phyloP scores from a whole-genome alignment of 441 rosid species.

The Metrosideros polymorpha region DNA sequence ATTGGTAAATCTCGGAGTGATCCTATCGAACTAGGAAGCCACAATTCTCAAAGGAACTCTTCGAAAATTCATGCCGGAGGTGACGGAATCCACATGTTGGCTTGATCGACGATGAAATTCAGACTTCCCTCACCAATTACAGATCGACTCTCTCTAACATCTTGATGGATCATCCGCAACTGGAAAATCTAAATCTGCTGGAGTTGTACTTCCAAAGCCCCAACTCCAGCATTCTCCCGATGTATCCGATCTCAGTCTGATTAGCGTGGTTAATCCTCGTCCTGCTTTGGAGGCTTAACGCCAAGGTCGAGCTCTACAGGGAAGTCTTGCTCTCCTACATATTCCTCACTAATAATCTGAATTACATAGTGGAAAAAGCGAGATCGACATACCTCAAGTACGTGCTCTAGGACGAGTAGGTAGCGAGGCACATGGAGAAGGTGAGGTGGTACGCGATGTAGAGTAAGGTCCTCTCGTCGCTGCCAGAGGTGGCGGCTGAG shows the following conservation, averaged over 20 bases:
- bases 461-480: constrained; percentile 9
- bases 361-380: constrained; percentile 5
- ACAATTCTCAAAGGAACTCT: constrained; percentile 32
- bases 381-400: constrained; percentile 5
- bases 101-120: constrained; percentile 23
- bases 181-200: constrained; percentile 6
- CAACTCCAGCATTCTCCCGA: not conserved
- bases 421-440: constrained; percentile 1
- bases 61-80: constrained; percentile 22
- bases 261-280: constrained; percentile 16
- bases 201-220: constrained; percentile 16
- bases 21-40: constrained; percentile 25
- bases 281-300: constrained; percentile 16
- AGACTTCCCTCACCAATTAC: constrained; percentile 21
- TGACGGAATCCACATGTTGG: constrained; percentile 39
- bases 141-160: constrained; percentile 27
- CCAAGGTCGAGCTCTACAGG: constrained; percentile 9
- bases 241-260: constrained; percentile 1
- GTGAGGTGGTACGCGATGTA: constrained; percentile 7
- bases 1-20: constrained; percentile 21
- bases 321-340: constrained; percentile 13
- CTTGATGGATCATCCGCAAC: constrained; percentile 21
- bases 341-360: constrained; percentile 19
- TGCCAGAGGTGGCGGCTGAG: not conserved
- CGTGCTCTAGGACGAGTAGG: constrained; percentile 13